These are phyloP conservation scores for Oxytropis ochrocephala DNA, from an alignment of 306 rosid genomes.

Conservation along the genomic window DNA sequence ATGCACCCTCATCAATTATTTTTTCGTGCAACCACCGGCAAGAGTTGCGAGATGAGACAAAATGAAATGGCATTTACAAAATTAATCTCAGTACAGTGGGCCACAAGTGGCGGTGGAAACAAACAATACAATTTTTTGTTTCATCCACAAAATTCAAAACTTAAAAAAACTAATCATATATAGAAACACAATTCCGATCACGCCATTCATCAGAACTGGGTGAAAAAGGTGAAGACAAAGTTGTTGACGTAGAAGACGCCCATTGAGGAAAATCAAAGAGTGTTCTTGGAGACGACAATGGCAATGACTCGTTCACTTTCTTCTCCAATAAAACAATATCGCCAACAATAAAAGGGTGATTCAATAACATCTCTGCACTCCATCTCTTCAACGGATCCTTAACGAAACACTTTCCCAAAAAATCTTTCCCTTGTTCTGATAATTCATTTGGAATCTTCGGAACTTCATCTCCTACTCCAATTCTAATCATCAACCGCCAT, in stretches of 20 bases:
- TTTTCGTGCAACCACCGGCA: no score
- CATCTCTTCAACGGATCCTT: constrained; percentile 61
- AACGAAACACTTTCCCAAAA: constrained; percentile 51
- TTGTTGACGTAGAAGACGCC: constrained; percentile 28
- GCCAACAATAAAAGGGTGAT: constrained; percentile 43
- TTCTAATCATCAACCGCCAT: constrained; percentile 42
- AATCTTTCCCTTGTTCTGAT: constrained; percentile 61
- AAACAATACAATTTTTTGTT: no score
- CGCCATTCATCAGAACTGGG: constrained; percentile 14
- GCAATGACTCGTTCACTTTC: neutral
- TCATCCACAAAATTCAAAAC: no score
- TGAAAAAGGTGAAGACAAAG: neutral
- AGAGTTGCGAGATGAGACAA: no score
- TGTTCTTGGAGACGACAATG: constrained; percentile 32
- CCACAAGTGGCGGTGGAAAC: no score
- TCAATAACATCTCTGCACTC: constrained; percentile 75
- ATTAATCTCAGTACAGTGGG: no score
- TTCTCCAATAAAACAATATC: constrained; percentile 5
- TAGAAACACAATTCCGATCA: neutral
- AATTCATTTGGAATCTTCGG: constrained; percentile 56
- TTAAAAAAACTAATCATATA: no score
- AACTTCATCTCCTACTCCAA: constrained; percentile 56
- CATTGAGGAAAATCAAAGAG: constrained; percentile 56
- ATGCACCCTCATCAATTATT: no score
- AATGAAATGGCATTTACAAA: no score